phyloP scores from a whole-genome alignment of 2,329 filamentous ascomycete species.

The Mollisiaceae sp. region DNA sequence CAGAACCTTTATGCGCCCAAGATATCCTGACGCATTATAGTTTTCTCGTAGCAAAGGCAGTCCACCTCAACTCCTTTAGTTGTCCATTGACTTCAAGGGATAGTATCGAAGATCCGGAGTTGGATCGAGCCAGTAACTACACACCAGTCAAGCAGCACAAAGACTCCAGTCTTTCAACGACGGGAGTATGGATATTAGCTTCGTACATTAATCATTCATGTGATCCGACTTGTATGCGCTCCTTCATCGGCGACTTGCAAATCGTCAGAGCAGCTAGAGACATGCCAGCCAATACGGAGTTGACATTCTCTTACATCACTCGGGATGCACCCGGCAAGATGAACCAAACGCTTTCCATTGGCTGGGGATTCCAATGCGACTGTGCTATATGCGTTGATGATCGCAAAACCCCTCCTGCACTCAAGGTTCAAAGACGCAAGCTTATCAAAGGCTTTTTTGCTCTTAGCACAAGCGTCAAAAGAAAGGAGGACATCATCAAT shows the following conservation, averaged over 20 bases:
- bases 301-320: slow-evolving; percentile 21
- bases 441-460: slow-evolving; percentile 15
- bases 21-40: slow-evolving; percentile 14
- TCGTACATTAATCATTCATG: slow-evolving; percentile 34
- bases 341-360: slow-evolving; percentile 15
- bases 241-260: slow-evolving; percentile 29
- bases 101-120: background rate
- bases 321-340: slow-evolving; percentile 8
- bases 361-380: slow-evolving; percentile 24
- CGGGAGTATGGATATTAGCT: slow-evolving; percentile 27
- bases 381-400: slow-evolving; percentile 25
- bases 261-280: slow-evolving; percentile 26
- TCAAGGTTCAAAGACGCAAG: slow-evolving; percentile 17
- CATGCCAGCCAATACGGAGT: slow-evolving; percentile 25
- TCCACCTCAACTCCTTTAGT: slow-evolving; percentile 24
- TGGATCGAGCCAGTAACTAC: slow-evolving; percentile 5
- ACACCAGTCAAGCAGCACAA: slow-evolving; percentile 18
- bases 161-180: background rate
- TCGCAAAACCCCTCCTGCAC: background rate
- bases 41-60: slow-evolving; percentile 21
- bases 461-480: background rate
- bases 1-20: background rate
- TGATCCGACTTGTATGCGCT: slow-evolving; percentile 23
- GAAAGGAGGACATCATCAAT: slow-evolving; percentile 16
- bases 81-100: slow-evolving; percentile 20